A percentile compares a stretch with the other conserved stretches of the same genome.
These are phyloP conservation scores for Metarhizium sp. DNA, from an alignment of 2,329 filamentous ascomycete species.

Conservation along the genomic window DNA sequence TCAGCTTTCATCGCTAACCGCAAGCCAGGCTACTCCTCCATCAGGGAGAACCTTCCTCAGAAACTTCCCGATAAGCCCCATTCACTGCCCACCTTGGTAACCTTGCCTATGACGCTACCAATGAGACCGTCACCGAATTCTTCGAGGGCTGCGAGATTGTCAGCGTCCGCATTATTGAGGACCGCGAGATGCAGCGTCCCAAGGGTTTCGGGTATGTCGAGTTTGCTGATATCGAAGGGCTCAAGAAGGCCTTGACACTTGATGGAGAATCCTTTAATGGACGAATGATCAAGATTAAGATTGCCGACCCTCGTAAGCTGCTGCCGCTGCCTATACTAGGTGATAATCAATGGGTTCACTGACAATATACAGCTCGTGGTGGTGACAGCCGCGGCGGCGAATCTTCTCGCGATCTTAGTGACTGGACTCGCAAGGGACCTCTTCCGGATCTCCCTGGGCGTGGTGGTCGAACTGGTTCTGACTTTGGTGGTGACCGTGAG, in stretches of 20 bases:
- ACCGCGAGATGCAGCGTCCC: constrained; percentile 84
- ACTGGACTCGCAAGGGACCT: constrained; percentile 91
- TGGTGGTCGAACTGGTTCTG: constrained; percentile 35
- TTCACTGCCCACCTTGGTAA: constrained; percentile 96
- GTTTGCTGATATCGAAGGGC: constrained; percentile 75
- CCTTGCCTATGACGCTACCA: constrained; percentile 87
- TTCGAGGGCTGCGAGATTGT: constrained; percentile 78
- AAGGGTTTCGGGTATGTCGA: constrained; percentile 99
- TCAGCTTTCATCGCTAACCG: constrained; percentile 11
- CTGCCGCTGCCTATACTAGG: not conserved
- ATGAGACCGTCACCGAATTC: constrained; percentile 74
- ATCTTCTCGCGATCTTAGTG: constrained; percentile 65
- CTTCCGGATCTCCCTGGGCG: constrained; percentile 59
- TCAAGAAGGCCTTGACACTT: constrained; percentile 81
- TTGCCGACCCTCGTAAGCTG: constrained; percentile 89
- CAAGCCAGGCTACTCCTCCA: constrained; percentile 40
- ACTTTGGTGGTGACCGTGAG: constrained; percentile 34
- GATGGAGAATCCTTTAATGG: constrained; percentile 79
- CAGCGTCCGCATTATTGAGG: constrained; percentile 92
- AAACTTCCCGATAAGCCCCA: constrained; percentile 80
- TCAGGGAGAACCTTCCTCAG: constrained; percentile 65
- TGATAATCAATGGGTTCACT: constrained; percentile 14
- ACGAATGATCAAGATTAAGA: constrained; percentile 83
- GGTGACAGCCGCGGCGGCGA: constrained; percentile 51
- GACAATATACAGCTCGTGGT: constrained; percentile 64